These are phyloP conservation scores for Penstemon barbatus DNA, from an alignment of 257 asterid species.

Conservation along the genomic window DNA sequence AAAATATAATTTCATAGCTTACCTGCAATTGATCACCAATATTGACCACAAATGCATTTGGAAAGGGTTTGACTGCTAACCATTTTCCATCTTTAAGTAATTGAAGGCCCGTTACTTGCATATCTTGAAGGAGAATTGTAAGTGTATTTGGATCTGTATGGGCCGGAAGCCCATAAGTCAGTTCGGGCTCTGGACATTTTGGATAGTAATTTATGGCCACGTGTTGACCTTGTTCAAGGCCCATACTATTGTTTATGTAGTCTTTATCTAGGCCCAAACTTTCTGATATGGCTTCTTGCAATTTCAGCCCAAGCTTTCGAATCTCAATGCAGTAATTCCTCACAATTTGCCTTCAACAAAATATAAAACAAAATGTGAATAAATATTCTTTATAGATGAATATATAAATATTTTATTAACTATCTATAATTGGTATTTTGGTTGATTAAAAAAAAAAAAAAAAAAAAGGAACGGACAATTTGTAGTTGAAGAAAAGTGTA, in stretches of 20 bases:
- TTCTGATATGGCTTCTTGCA: slow-evolving; percentile 72
- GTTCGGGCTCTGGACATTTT: slow-evolving; percentile 58
- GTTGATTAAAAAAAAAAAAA: too few species aligned
- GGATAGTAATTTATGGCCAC: slow-evolving; percentile 65
- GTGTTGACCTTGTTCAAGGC: slow-evolving; percentile 49
- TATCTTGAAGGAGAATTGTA: slow-evolving; percentile 58
- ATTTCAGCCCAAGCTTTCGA: slow-evolving; percentile 59
- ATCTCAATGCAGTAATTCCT: slow-evolving; percentile 59
- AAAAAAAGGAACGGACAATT: too few species aligned
- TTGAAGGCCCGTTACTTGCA: slow-evolving; percentile 50
- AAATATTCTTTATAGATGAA: neutral
- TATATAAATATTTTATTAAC: too few species aligned
- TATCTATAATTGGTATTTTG: too few species aligned
- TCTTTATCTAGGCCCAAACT: slow-evolving; percentile 70
- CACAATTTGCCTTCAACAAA: slow-evolving; percentile 50
- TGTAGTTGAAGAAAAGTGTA: too few species aligned
- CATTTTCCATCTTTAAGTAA: slow-evolving; percentile 50
- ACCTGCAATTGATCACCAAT: slow-evolving; percentile 64
- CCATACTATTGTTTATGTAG: slow-evolving; percentile 42
- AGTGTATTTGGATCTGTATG: slow-evolving; percentile 60
- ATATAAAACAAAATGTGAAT: neutral
- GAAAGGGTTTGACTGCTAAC: slow-evolving; percentile 49
- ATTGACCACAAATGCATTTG: slow-evolving; percentile 52
- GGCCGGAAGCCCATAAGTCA: slow-evolving; percentile 61
- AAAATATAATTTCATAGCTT: neutral